Evolutionary conservation across 352 stramenopile species (phyloP), one percentile per base, ranked within the genome.

Genomic region (Bremia lactucae): DNA sequence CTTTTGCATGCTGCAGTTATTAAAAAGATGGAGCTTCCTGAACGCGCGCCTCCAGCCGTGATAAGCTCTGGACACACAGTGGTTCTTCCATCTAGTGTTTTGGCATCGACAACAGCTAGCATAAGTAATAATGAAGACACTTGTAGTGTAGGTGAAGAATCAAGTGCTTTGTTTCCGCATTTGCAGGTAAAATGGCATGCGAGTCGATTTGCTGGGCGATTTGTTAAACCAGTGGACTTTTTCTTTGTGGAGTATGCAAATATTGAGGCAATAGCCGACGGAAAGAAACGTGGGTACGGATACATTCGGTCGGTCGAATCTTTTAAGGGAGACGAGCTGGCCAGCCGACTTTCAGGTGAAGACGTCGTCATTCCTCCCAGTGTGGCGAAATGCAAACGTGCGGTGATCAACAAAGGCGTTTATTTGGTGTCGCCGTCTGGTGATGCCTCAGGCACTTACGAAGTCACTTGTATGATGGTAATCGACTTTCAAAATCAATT

Each of bases 231-330:
- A 23, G 62, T 87, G 8, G 80, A 92, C 40, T 87, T 92, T 33
- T 86, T 89, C 42, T 92, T 90, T 50, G 74, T 90, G 25, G 80
- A 92, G 56, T 92, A 89, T 20, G 71, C 76, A 28, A 87, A 87
- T 40, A 67, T 88, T 20, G 78, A 91, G 43, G 70, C 59, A 3
- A 65, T 85, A 35, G 54, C 59, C 0, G 71, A 87, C 16, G 77
- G 77, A 9, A 65, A 67, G 11, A 71, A 69, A 21, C 75, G 78
- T 13, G 73, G 75, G 16, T 88, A 83, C 37, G 74, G 73, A 5
- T 91, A 88, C 46, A 57, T 91, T 40, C 73, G 78, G 13, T 87
- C 73, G 8, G 68, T 87, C 0, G 78, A 91, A 42, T 85, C 74
- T 10, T 88, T 88, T 43, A 86, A 88, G 26, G 71, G 75, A 24